Conservation (phyloP, 176 grass and related monocot species). For the Carex parvula region DNA sequence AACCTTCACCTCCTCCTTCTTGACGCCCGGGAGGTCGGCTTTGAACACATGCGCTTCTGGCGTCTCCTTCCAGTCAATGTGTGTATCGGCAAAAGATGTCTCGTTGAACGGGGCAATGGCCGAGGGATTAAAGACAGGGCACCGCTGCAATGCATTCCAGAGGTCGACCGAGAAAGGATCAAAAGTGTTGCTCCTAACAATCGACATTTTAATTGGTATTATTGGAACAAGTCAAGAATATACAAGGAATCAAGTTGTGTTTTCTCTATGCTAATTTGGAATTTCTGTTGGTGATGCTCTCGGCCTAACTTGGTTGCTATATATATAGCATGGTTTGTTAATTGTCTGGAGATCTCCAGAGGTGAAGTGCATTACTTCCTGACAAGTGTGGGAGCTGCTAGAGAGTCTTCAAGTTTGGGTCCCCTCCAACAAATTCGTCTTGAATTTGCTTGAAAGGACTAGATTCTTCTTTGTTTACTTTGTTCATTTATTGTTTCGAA, state of each 20-base stretch:
- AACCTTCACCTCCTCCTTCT: slow-evolving; percentile 47
- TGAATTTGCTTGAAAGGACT: not conserved
- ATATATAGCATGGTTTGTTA: not conserved
- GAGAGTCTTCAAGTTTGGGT: not conserved
- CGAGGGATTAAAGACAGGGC: not conserved
- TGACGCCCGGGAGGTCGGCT: slow-evolving; percentile 48
- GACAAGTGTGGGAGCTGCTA: not conserved
- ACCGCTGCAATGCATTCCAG: slow-evolving; percentile 17
- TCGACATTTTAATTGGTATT: slow-evolving; percentile 20
- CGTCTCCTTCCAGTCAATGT: slow-evolving; percentile 56
- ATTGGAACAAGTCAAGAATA: too few relatives aligned
- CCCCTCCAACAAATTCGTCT: not conserved
- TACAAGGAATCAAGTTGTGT: not conserved
- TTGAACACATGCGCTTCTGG: slow-evolving; percentile 51
- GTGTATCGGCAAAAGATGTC: slow-evolving; percentile 31
- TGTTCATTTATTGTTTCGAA: not conserved
- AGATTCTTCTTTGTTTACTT: too few relatives aligned
- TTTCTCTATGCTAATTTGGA: not conserved
- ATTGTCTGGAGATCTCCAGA: slow-evolving; percentile 4
- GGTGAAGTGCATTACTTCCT: not conserved
- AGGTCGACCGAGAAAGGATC: slow-evolving; percentile 33
- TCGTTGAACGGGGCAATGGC: not conserved
- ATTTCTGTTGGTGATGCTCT: not conserved
- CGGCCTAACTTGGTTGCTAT: not conserved
- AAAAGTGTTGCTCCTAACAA: slow-evolving; percentile 26